A percentile compares a stretch with the other conserved stretches of the same genome.
phyloP scores from a whole-genome alignment of 768 basidiomycete genomes.

The Mycena sanguinolenta region DNA sequence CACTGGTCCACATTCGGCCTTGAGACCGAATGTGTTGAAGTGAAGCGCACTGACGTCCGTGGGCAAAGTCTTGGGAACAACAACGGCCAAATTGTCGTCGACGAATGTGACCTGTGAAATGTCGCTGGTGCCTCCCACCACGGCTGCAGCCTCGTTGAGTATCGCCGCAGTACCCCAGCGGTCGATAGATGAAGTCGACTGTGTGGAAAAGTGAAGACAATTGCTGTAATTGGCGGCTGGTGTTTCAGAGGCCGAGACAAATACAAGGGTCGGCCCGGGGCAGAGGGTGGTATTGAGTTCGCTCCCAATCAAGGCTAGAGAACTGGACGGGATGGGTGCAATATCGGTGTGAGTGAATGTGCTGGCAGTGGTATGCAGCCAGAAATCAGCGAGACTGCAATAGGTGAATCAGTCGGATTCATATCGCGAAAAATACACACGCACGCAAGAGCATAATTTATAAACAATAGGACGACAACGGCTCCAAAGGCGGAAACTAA shows the following conservation, averaged over 20 bases:
- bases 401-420: no score
- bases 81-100: neutral
- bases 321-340: neutral
- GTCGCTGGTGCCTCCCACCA: neutral
- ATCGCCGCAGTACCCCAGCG: neutral
- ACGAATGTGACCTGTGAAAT: neutral
- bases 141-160: neutral
- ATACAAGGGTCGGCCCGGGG: slow-evolving; percentile 4
- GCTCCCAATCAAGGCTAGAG: neutral
- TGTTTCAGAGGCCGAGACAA: neutral
- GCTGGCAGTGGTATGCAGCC: slow-evolving; percentile 23
- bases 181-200: neutral
- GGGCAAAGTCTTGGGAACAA: slow-evolving; percentile 1
- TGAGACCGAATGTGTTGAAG: slow-evolving; percentile 1
- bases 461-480: neutral
- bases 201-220: slow-evolving; percentile 1
- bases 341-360: neutral
- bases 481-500: slow-evolving; percentile 13
- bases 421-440: neutral
- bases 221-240: neutral
- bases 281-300: slow-evolving; percentile 17
- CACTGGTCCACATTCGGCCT: slow-evolving; percentile 1
- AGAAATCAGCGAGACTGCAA: slow-evolving; percentile 15
- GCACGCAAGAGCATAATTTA: slow-evolving; percentile 21
- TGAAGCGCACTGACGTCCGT: neutral